Base-by-base conservation (phyloP, 192 early-diverging fungal species). In the Funneliformis mosseae region DNA sequence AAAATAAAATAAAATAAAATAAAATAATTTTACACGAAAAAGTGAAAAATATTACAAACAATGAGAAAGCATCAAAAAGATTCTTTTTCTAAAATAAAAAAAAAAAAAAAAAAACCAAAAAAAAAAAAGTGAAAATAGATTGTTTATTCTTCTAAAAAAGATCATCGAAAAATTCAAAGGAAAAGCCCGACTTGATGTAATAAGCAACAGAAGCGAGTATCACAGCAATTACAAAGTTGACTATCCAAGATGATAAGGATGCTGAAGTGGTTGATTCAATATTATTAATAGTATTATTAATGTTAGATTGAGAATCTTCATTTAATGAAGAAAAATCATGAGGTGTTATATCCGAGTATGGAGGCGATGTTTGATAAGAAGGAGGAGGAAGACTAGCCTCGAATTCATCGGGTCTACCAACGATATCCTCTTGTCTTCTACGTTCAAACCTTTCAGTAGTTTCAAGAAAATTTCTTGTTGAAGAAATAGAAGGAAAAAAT, bases 401-500 rank as follows among this genome's bases (percentile, higher is more conserved):
- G n/a, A 43, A 70, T 70, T 70, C 39, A 18, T 42, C 18, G 42
- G 39, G 14, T 18, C 39, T 33, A 42, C 39, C 68, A 42, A 39
- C 8, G 21, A 70, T 10, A 41, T 25, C 16, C 21, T 70, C 18
- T n/a, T 45, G 1, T 33, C 28, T 33, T 67, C 38, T 67, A 16
- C 33, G 23, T 70, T 42, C 68, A 5, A 21, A 27, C 16, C 33
- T 38, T 38, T 16, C 14, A 1, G 64, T 67, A 33, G 25, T 39
- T 41, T 70, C 28, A 33, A 70, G 12, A 70, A 70, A 70, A 18
- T 33, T 16, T n/a, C 11, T 70, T 21, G 68, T 70, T 43, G 68
- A 70, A 42, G 12, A 18, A 70, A 70, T 70, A 16, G 68, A 70
- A 0, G 68, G 68, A 42, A 9, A 1, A 21, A 70, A 70, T 70